phyloP scores from a whole-genome alignment of 352 stramenopile species.

The Globisporangium heterothallicum region DNA sequence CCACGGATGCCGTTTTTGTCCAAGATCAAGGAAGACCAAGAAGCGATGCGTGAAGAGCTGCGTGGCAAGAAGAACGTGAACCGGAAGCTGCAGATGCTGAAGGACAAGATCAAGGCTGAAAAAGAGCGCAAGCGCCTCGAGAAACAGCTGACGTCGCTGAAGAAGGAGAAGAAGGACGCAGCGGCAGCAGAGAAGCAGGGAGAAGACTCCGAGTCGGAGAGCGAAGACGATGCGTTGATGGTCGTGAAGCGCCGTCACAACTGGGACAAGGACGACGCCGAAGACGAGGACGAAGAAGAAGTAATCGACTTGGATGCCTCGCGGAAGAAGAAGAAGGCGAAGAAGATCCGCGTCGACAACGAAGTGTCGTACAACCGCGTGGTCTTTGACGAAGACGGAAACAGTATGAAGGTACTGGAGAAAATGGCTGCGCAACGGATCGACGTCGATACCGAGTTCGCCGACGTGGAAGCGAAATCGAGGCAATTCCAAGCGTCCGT shows the following conservation, averaged over 20 bases:
- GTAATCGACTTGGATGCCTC: constrained; percentile 56
- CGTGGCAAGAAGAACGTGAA: constrained; percentile 96
- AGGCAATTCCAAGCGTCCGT: constrained; percentile 62
- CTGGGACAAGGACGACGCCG: constrained; percentile 46
- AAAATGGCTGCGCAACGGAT: constrained; percentile 42
- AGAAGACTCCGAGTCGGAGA: neutral
- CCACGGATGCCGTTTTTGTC: constrained; percentile 92
- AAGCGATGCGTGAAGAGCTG: constrained; percentile 82
- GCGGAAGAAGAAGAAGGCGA: constrained; percentile 72
- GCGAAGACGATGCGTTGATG: constrained; percentile 87
- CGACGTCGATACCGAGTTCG: constrained; percentile 33
- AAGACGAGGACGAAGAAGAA: constrained; percentile 40
- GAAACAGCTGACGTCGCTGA: constrained; percentile 52
- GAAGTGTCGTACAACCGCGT: constrained; percentile 72
- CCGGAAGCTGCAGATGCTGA: constrained; percentile 95
- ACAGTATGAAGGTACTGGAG: constrained; percentile 61
- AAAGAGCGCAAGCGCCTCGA: constrained; percentile 92
- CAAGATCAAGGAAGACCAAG: constrained; percentile 61
- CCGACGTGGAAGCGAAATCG: constrained; percentile 62
- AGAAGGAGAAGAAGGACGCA: constrained; percentile 25
- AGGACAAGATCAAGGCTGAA: constrained; percentile 97
- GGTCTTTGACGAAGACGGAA: constrained; percentile 94
- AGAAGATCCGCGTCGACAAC: constrained; percentile 78
- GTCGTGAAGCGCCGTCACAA: constrained; percentile 91
- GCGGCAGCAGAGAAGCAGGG: constrained; percentile 34